Evolutionary conservation across 192 early-diverging fungal genomes (phyloP).

Genomic region (Rhizophagus sp.): DNA sequence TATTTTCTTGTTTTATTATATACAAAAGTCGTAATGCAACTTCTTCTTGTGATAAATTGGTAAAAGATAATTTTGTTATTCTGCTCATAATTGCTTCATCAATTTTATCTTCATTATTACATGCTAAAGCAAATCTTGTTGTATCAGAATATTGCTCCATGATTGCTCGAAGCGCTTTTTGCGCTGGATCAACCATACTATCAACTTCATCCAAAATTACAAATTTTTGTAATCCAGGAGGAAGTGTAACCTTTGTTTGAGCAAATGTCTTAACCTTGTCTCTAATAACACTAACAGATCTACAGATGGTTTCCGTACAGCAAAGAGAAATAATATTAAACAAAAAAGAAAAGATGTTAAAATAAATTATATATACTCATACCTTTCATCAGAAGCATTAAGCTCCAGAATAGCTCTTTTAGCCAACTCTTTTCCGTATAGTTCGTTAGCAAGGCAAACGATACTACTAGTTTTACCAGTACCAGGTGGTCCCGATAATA

Average conservation of each 20-base stretch:
- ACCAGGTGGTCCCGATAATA: conserved; percentile 76
- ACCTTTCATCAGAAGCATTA: conserved; percentile 99
- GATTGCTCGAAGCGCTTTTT: conserved; percentile 95
- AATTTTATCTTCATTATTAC: conserved; percentile 95
- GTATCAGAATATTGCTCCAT: conserved; percentile 98
- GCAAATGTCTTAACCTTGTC: conserved; percentile 99
- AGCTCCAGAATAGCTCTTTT: conserved; percentile 96
- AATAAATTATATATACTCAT: neutral
- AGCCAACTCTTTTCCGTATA: conserved; percentile 73
- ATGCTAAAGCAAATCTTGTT: conserved; percentile 95
- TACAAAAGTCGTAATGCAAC: conserved; percentile 79
- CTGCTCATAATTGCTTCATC: conserved; percentile 98
- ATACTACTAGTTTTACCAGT: conserved; percentile 99
- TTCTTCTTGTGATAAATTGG: conserved; percentile 76
- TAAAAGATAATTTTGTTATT: conserved; percentile 90
- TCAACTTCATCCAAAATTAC: conserved; percentile 99
- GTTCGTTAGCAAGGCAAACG: conserved; percentile 85
- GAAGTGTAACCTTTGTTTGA: conserved; percentile 95
- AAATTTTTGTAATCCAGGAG: conserved; percentile 82
- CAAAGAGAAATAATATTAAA: neutral
- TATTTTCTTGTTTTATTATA: conserved; percentile 81
- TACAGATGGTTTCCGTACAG: conserved; percentile 29
- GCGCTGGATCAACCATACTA: conserved; percentile 95
- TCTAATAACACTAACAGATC: conserved; percentile 94
- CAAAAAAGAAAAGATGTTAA: neutral